These are phyloP conservation scores for Penicillium bovifimosum DNA, from an alignment of 495 filamentous ascomycete species.

Conservation along the genomic window DNA sequence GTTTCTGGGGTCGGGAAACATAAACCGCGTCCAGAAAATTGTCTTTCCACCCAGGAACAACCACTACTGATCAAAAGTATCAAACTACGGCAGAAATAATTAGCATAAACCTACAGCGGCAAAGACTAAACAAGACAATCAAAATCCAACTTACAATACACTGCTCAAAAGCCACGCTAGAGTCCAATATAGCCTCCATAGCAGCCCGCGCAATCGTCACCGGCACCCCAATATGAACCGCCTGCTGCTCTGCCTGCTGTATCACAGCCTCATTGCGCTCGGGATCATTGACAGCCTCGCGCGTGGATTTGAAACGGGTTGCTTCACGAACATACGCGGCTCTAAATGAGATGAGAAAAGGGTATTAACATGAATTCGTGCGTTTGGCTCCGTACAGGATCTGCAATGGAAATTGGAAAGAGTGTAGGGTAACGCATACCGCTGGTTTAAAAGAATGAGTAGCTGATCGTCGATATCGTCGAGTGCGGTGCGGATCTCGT, in stretches of 20 bases:
- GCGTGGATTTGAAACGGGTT: conserved; percentile 6
- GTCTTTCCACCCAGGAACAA: background rate
- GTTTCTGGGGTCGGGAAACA: too few relatives aligned
- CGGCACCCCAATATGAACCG: conserved; percentile 3
- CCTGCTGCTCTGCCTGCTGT: conserved; percentile 3
- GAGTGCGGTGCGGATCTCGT: conserved; percentile 1
- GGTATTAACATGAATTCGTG: too few relatives aligned
- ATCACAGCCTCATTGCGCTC: conserved; percentile 4
- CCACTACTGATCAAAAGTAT: background rate
- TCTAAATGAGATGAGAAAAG: background rate
- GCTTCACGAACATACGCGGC: conserved; percentile 7
- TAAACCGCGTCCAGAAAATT: background rate
- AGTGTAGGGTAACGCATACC: background rate
- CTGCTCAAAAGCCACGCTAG: conserved; percentile 4
- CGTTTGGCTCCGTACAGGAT: too few relatives aligned
- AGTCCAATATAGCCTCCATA: conserved; percentile 2
- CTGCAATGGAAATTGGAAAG: too few relatives aligned
- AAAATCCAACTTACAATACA: background rate
- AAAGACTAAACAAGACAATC: too few relatives aligned
- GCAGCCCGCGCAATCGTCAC: conserved; percentile 6
- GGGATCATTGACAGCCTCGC: conserved; percentile 2
- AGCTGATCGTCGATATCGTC: background rate
- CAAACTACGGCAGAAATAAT: background rate
- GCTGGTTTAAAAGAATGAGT: background rate
- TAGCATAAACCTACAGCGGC: background rate